Base-by-base conservation (phyloP, 2,329 filamentous ascomycete species). In the Cladosporium phlei region DNA sequence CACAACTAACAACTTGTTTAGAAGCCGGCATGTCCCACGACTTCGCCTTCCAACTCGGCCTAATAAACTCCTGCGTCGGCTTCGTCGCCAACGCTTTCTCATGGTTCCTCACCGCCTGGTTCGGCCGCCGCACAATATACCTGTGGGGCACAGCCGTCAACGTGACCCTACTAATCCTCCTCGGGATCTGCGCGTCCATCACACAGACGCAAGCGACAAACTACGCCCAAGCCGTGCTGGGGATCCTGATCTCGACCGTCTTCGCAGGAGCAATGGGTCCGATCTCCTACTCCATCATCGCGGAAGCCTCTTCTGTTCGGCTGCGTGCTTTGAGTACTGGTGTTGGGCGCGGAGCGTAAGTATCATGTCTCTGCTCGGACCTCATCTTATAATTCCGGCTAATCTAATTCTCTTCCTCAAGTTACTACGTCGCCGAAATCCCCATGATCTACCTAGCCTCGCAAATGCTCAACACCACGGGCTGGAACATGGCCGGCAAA, bases 241-340 rank as follows among this genome's bases (percentile, higher is more conserved):
- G 78, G 48, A 85, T 95, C 66, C 90, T 95, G 85, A 74, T 93
- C 25, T 67, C 89, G 1, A 70, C 93, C 38, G 79, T 84, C 58
- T 95, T 95, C 69, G 87, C 95, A 63, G 74, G 91, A 35, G 86
- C 87, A 0, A 88, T 95, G 40, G 89, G 89, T 28, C 93, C 89
- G 0, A 88, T 95, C 5, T 88, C 85, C 66, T 95, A 94, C 69
- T 93, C 88, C 0, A 78, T 95, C 7, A 89, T 95, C 5, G 80
- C 86, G 1, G 89, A 95, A 65, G 69, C 95, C 16, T 89, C 87
- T 0, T 88, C 88, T 0, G 80, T 86, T 12, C 79, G 89, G 1
- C 76, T 96, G 22, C 85, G 90, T 62, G 89, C 94, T 71, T 95
- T 95, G 73, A 95, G 89, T 0, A 85, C 95, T 16, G 89, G 93